Percentiles rank a stretch among this genome's conserved stretches.
These are phyloP conservation scores for Taphrina deformans DNA, from an alignment of 1,139 yeast species.

Conservation along the genomic window DNA sequence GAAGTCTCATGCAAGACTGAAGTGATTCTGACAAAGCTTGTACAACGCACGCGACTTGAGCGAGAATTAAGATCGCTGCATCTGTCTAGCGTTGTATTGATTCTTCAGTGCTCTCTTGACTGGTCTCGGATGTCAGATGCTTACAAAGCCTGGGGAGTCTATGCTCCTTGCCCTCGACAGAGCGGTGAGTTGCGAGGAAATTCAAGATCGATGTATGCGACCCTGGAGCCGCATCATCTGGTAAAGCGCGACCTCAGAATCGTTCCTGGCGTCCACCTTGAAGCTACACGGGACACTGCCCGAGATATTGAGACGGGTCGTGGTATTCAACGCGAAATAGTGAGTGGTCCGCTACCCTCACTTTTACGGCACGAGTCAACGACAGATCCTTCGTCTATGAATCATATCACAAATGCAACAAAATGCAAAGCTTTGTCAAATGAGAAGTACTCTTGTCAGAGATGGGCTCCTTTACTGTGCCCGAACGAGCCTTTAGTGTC, in stretches of 20 bases:
- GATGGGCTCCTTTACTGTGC: slow-evolving; percentile 37
- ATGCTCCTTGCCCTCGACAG: neutral
- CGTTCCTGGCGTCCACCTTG: neutral
- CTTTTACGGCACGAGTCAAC: slow-evolving; percentile 23
- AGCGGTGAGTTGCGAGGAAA: neutral
- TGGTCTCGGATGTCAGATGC: neutral
- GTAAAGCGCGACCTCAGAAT: no score
- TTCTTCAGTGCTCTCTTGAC: neutral
- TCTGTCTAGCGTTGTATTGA: neutral
- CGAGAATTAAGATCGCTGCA: slow-evolving; percentile 2
- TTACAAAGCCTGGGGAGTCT: neutral
- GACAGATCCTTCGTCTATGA: slow-evolving; percentile 2
- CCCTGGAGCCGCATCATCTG: neutral
- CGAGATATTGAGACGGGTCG: neutral
- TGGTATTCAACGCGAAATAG: neutral
- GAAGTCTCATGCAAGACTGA: neutral
- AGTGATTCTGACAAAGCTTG: neutral
- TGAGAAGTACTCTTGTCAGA: slow-evolving; percentile 36
- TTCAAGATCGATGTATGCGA: neutral
- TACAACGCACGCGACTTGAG: slow-evolving; percentile 3
- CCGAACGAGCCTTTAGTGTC: slow-evolving; percentile 35
- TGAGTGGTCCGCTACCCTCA: neutral
- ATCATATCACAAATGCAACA: neutral
- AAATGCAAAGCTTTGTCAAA: neutral
- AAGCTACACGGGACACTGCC: neutral